Evolutionary conservation across 2,329 filamentous ascomycete genomes (phyloP), one percentile per base, ranked within the genome.

Genomic region (Fusarium stilboides): DNA sequence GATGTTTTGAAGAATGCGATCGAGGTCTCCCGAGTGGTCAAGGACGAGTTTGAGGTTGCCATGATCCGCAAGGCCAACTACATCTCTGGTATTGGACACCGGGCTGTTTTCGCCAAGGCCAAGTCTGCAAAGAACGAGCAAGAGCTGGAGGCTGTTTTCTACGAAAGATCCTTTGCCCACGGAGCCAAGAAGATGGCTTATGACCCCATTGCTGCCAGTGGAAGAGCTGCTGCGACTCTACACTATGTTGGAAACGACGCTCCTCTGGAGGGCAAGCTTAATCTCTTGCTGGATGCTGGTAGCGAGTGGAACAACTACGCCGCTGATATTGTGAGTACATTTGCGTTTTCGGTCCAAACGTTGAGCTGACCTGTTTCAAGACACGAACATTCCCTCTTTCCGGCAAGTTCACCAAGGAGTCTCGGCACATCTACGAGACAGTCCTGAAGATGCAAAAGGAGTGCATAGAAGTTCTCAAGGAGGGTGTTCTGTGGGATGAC

Each of bases 401-500:
- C 6, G 92, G 91, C 60, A 87, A 86, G 68, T 94, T 93, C 78
- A 90, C 87, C 57, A 81, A 86, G 47, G 90, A 95, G 78, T 90
- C 89, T 50, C 85, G 89, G 72, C 85, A 89, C 68, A 92, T 97
- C 65, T 97, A 97, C 82, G 87, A 92, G 68, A 89, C 97, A 39
- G 95, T 98, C 1, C 86, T 94, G 46, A 86, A 89, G 74, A 98
- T 98, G 94, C 94, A 98, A 80, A 85, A 88, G 33, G 89, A 92
- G 67, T 93, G 90, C 75, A 95, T 93, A 69, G 86, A 82, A 5
- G 85, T 89, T 72, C 87, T 97, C 69, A 92, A 91, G 75, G 89
- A 88, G 17, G 94, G 92, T 31, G 88, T 93, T 1, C 76, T 87
- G 24, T 98, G 94, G 91, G 92, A 97, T 50, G 90, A 93, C 51